Evolutionary conservation across 441 rosid species (phyloP), one percentile per base, ranked within the genome.

Genomic region (Pelargonium myrrhifolium): DNA sequence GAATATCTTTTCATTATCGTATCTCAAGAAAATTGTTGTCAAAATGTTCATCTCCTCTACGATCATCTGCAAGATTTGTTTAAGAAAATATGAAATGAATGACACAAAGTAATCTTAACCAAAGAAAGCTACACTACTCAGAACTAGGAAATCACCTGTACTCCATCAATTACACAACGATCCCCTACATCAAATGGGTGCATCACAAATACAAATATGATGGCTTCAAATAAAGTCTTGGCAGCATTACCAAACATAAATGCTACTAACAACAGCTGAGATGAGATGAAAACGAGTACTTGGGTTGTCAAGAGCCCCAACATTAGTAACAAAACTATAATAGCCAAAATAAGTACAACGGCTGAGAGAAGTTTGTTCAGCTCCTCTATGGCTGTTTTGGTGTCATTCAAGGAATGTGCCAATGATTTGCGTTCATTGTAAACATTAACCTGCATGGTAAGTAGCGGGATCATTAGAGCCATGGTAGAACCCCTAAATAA

Each of bases 171-270:
- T 3, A 45, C 51, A 11, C 51, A 45, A 45, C 51, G 51, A 45
- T 45, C 51, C 14, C 96, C 97, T 3, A 93, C 97, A 64, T 92
- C 98, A 75, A 88, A 92, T 62, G 97, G 97, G 65, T 90, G 98
- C 93, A 87, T 86, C 68, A 89, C 87, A 65, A 93, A 93, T 31
- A 90, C 97, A 65, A 90, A 89, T 61, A 90, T 71, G 68, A 93
- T 80, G 15, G 92, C 86, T 78, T 90, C 98, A n/a, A 93, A 89
- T 72, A 87, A 77, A 31, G 79, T 87, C 84, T 85, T 87, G 89
- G 96, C 89, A 15, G 89, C 84, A 76, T 86, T 86, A 70, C 88
- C 88, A 39, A 89, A 86, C 76, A 93, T 76, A 75, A 93, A 93
- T 51, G 83, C 89, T 7, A 83, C 88, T 10, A 82, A 85, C 17